A percentile compares a stretch with the other conserved stretches of the same genome.
These are phyloP conservation scores for Trametes cubensis DNA, from an alignment of 768 basidiomycete species.

Conservation along the genomic window DNA sequence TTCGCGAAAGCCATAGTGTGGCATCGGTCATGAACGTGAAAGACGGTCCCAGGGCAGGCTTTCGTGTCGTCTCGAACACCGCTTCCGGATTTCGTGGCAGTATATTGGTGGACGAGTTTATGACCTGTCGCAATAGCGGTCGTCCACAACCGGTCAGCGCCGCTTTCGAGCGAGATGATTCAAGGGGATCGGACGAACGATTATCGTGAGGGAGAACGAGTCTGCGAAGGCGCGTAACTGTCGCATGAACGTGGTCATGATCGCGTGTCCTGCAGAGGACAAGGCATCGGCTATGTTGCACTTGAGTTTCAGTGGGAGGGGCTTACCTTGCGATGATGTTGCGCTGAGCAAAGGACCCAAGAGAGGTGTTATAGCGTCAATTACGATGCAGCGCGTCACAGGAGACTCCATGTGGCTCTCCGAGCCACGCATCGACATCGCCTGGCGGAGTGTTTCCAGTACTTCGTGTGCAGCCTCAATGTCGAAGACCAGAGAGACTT, in stretches of 20 bases:
- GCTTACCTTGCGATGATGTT: conserved; percentile 60
- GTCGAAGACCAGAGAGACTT: conserved; percentile 60
- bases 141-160: no score
- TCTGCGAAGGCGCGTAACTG: conserved; percentile 57
- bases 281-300: neutral
- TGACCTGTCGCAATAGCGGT: conserved; percentile 44
- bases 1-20: conserved; percentile 66
- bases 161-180: neutral
- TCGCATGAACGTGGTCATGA: conserved; percentile 73
- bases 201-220: conserved; percentile 45
- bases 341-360: conserved; percentile 65
- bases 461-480: conserved; percentile 55
- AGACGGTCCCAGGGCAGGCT: conserved; percentile 76
- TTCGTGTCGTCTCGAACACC: conserved; percentile 46
- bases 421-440: conserved; percentile 28
- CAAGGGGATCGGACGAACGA: conserved; percentile 48
- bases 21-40: conserved; percentile 74
- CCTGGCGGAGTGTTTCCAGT: conserved; percentile 46
- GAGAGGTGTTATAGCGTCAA: conserved; percentile 68
- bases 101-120: conserved; percentile 58
- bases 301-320: neutral
- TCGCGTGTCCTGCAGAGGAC: conserved; percentile 55
- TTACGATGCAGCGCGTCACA: conserved; percentile 52
- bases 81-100: conserved; percentile 32
- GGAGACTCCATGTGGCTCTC: conserved; percentile 1